Base-by-base conservation (phyloP, 805 yeast genomes). In the Candida incommunis region DNA sequence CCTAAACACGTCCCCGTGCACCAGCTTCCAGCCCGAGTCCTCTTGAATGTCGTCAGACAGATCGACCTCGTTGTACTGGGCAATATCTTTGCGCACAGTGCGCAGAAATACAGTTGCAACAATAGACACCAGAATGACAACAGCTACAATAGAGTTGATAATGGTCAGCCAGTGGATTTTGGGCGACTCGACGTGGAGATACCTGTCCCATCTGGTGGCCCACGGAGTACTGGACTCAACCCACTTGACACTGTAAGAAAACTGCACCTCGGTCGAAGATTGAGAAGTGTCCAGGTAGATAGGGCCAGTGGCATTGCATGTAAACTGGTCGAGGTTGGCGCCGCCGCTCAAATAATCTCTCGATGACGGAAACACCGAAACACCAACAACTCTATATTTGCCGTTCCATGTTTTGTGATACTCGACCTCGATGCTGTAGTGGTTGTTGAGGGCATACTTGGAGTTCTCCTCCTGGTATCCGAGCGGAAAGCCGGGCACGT, bases 141-240 rank as follows among this genome's bases (percentile, higher is more conserved):
- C 96, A 55, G 90, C 76, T 45, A 88, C 62, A 3, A 94, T 78
- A 50, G 94, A 86, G 65, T 87, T 87, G 52, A 87, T 67, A 54
- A 92, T 74, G 1, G 96, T 86, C 56, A 87, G 84, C 96, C 97
- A 90, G 66, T 92, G 96, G 54, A 92, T 83, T 59, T 82, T 81
- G 46, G 96, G 94, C 59, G 85, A 95, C 60, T 80, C 82, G 22
- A 83, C 92, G 55, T 85, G 94, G 56, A 92, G 70, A 61, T 92
- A 92, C 63, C 86, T 85, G 63, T 92, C 98, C 98, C 98, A 92
- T 67, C 98, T 79, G 2, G 97, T 90, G 26, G 96, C 97, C 97
- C 97, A 92, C 3, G 78, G 76, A 2, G 92, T 83, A 3, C 68
- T 70, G 5, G 90, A 80, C 45, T 73, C 74, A 20, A 65, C 61